These are phyloP conservation scores for Trichoderma sp. DNA, from an alignment of 2,329 filamentous ascomycete genomes.

Conservation along the genomic window DNA sequence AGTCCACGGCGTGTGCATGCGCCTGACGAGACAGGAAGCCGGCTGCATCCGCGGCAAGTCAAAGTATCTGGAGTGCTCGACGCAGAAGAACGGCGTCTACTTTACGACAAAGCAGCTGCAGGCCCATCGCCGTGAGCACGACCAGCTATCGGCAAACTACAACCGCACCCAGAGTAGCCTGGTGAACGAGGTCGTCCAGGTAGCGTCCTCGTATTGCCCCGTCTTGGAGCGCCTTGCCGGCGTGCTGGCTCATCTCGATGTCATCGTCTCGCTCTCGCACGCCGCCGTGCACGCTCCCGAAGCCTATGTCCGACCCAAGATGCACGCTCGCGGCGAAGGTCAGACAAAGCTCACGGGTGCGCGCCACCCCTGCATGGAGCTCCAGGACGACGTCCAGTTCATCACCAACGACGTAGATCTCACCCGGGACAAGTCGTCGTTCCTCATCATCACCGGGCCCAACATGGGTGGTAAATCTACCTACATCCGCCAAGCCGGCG, in stretches of 20 bases:
- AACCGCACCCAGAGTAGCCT: constrained; percentile 89
- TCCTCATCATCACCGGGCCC: constrained; percentile 93
- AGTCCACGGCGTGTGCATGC: constrained; percentile 94
- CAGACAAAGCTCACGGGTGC: constrained; percentile 89
- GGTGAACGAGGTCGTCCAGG: constrained; percentile 86
- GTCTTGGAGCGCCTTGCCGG: constrained; percentile 86
- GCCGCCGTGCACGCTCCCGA: constrained; percentile 89
- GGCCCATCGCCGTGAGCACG: constrained; percentile 80
- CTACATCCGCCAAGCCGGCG: constrained; percentile 95
- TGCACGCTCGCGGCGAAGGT: constrained; percentile 83
- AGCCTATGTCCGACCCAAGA: constrained; percentile 84
- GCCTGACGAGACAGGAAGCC: constrained; percentile 85
- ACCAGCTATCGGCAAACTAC: constrained; percentile 91
- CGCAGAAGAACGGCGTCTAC: constrained; percentile 98
- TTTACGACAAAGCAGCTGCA: constrained; percentile 87
- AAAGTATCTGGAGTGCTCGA: constrained; percentile 89
- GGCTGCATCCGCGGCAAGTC: constrained; percentile 89
- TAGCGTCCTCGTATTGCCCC: constrained; percentile 91
- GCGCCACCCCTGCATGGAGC: constrained; percentile 95
- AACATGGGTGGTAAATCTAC: constrained; percentile 99
- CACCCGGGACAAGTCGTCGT: constrained; percentile 73
- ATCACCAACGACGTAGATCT: constrained; percentile 96
- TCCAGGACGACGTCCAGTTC: constrained; percentile 97
- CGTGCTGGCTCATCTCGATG: constrained; percentile 88
- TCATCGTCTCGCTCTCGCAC: constrained; percentile 91